Evolutionary conservation across 176 grass and related monocot species (phyloP).

Genomic region (Carex kokanica): DNA sequence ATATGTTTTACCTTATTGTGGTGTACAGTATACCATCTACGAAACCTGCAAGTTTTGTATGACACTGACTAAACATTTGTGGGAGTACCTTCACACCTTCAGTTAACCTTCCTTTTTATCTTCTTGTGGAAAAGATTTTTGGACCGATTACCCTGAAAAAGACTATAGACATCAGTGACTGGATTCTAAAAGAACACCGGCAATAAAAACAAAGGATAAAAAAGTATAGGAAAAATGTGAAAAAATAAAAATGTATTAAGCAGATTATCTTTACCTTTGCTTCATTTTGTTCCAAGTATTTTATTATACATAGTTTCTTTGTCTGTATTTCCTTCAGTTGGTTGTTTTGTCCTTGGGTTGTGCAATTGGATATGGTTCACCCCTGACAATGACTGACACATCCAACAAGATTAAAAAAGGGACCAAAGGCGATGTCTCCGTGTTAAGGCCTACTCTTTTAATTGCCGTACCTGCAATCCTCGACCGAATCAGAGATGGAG

Average conservation of each 20-base stretch:
- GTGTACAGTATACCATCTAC: neutral
- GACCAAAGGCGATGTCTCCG: slow-evolving; percentile 85
- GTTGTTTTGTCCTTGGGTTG: slow-evolving; percentile 76
- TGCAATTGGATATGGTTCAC: slow-evolving; percentile 68
- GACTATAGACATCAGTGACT: neutral
- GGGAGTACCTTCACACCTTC: neutral
- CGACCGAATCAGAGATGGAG: slow-evolving; percentile 73
- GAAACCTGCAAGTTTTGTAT: neutral
- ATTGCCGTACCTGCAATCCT: slow-evolving; percentile 85
- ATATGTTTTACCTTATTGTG: neutral
- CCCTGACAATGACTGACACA: slow-evolving; percentile 83
- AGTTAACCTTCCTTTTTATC: neutral
- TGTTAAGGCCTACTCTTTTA: slow-evolving; percentile 71
- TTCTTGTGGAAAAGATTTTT: neutral
- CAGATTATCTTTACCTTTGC: neutral
- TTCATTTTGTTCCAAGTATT: neutral
- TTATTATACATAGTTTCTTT: slow-evolving; percentile 21
- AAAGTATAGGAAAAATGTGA: neutral
- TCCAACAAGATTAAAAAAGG: slow-evolving; percentile 94
- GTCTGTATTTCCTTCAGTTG: slow-evolving; percentile 41
- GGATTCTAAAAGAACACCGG: neutral
- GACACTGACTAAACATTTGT: neutral
- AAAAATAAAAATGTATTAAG: neutral
- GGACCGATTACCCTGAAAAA: neutral
- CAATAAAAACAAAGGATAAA: neutral